A percentile compares a stretch with the other conserved stretches of the same genome.
phyloP scores from a whole-genome alignment of 306 rosid species.

The Elaeagnus macrophylla region DNA sequence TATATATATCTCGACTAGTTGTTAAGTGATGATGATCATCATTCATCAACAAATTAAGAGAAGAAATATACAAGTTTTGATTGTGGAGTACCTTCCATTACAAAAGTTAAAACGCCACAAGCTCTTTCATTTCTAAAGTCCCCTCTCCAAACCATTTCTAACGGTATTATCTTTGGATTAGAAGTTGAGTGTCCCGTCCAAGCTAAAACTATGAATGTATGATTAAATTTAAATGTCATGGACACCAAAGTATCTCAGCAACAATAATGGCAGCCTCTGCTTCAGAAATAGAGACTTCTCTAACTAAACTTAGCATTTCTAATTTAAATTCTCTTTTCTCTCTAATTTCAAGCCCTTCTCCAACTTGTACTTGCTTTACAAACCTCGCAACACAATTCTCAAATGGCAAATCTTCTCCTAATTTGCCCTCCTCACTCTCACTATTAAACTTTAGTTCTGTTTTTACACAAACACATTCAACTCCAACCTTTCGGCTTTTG shows the following conservation, averaged over 20 bases:
- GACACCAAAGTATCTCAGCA: constrained; percentile 57
- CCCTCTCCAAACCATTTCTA: too few relatives aligned
- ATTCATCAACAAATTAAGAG: too few relatives aligned
- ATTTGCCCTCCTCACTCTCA: not conserved
- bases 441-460: not conserved
- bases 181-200: too few relatives aligned
- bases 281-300: constrained; percentile 40
- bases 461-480: not conserved
- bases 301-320: constrained; percentile 39
- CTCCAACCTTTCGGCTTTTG: not conserved
- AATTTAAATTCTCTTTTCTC: constrained; percentile 46
- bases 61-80: too few relatives aligned
- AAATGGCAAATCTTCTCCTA: constrained; percentile 15
- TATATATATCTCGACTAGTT: too few relatives aligned
- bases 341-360: constrained; percentile 41
- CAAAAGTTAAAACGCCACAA: too few relatives aligned
- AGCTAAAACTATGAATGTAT: not conserved
- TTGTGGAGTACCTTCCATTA: too few relatives aligned
- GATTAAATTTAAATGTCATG: constrained; percentile 30
- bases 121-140: too few relatives aligned
- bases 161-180: too few relatives aligned
- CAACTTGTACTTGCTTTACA: constrained; percentile 44
- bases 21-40: too few relatives aligned
- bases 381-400: constrained; percentile 45
- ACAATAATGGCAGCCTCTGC: constrained; percentile 44